Percentiles rank a stretch among this genome's conserved stretches.
phyloP scores from a whole-genome alignment of 164 flowering plant species.

The Berberis vulgaris region DNA sequence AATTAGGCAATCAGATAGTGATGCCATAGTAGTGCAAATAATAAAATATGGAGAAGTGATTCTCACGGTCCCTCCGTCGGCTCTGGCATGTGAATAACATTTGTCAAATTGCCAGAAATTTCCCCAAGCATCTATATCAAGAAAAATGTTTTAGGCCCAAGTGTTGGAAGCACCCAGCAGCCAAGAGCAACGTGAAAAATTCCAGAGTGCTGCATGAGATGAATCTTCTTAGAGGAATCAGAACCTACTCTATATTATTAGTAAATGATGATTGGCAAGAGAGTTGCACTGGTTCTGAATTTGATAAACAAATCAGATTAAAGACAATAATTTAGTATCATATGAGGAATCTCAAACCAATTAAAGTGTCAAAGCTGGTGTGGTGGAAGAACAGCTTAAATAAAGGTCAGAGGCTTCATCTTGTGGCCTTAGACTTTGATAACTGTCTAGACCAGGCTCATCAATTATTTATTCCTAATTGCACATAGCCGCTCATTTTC shows the following conservation, averaged over 20 bases:
- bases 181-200: conserved; percentile 53
- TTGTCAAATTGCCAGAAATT: conserved; percentile 59
- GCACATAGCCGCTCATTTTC: conserved; percentile 14
- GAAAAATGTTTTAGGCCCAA: conserved; percentile 62
- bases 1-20: too few relatives aligned
- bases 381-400: conserved; percentile 6
- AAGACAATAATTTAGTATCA: too few relatives aligned
- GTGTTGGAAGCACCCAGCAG: conserved; percentile 58
- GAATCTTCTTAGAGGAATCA: conserved; percentile 1
- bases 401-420: conserved; percentile 39
- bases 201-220: conserved; percentile 61
- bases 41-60: conserved; percentile 1
- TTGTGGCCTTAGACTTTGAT: conserved; percentile 10
- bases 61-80: conserved; percentile 77
- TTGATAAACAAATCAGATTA: too few relatives aligned
- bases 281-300: too few relatives aligned
- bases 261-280: too few relatives aligned
- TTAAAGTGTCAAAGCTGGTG: too few relatives aligned
- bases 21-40: neutral
- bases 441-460: conserved; percentile 11
- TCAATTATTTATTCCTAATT: conserved; percentile 11
- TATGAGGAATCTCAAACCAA: too few relatives aligned
- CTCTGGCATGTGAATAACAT: conserved; percentile 66
- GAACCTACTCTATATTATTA: too few relatives aligned
- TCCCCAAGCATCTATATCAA: conserved; percentile 71